phyloP scores from a whole-genome alignment of 2,329 filamentous ascomycete genomes.

The Sporothrix mexicana region DNA sequence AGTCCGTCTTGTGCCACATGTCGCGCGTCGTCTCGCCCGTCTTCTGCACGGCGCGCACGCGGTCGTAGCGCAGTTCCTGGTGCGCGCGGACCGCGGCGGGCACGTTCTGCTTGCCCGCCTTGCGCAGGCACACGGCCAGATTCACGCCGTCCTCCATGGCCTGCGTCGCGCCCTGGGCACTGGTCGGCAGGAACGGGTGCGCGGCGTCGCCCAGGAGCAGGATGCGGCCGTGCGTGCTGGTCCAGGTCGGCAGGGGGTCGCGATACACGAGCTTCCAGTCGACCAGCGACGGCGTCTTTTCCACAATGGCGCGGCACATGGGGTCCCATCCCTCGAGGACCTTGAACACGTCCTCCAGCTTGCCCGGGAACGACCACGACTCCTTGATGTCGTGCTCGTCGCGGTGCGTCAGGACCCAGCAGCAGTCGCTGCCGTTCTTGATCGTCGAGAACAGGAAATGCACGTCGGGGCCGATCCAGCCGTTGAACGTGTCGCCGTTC shows the following conservation, averaged over 20 bases:
- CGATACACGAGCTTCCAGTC: conserved; percentile 60
- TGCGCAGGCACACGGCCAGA: conserved; percentile 52
- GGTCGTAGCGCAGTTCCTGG: conserved; percentile 50
- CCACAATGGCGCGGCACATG: conserved; percentile 54
- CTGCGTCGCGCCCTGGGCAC: conserved; percentile 56
- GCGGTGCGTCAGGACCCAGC: conserved; percentile 63
- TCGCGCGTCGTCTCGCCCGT: conserved; percentile 58
- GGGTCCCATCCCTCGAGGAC: conserved; percentile 60
- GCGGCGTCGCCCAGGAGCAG: conserved; percentile 57
- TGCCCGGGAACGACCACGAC: conserved; percentile 60
- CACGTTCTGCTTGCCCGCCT: conserved; percentile 47
- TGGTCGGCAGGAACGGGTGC: conserved; percentile 57
- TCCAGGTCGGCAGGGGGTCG: conserved; percentile 57
- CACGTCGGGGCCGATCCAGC: conserved; percentile 63
- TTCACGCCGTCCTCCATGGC: conserved; percentile 58
- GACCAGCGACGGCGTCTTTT: conserved; percentile 53
- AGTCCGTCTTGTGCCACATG: conserved; percentile 62
- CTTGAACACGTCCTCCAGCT: conserved; percentile 57
- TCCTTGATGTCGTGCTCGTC: conserved; percentile 62
- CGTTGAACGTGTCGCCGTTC: conserved; percentile 64
- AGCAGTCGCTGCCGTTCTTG: conserved; percentile 61
- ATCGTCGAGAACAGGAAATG: conserved; percentile 64
- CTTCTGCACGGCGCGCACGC: conserved; percentile 56
- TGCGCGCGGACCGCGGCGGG: conserved; percentile 51
- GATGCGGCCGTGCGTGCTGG: conserved; percentile 52